These are phyloP conservation scores for Paspalum vaginatum DNA, from an alignment of 176 grass and related monocot species.

Conservation along the genomic window DNA sequence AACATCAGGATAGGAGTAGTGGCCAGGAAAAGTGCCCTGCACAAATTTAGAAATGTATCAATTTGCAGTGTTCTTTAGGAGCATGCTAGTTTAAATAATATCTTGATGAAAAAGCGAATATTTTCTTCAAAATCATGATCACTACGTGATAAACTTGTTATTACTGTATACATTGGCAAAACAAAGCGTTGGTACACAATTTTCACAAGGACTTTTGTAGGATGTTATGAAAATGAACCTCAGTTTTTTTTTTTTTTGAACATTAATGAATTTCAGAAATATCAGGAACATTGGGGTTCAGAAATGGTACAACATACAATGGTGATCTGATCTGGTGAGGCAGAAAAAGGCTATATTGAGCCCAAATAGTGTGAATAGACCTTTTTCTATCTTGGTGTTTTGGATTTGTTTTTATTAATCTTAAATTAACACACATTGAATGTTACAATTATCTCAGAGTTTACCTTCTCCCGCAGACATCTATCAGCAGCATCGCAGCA, in stretches of 20 bases:
- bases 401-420: constrained; percentile 7
- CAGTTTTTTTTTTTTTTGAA: too few relatives aligned
- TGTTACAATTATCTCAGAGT: neutral
- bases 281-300: constrained; percentile 8
- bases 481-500: constrained; percentile 87
- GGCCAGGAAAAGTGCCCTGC: constrained; percentile 73
- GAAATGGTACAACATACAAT: constrained; percentile 16
- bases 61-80: neutral
- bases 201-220: neutral
- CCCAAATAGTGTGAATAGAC: neutral
- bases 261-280: constrained; percentile 23
- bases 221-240: constrained; percentile 14
- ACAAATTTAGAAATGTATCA: constrained; percentile 39
- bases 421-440: constrained; percentile 12
- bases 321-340: constrained; percentile 17
- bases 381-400: neutral
- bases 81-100: neutral
- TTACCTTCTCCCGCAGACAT: constrained; percentile 82
- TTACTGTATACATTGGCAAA: neutral
- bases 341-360: neutral
- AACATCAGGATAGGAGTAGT: constrained; percentile 67
- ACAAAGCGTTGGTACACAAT: neutral
- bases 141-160: neutral
- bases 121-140: constrained; percentile 22
- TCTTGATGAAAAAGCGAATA: neutral